Evolutionary conservation across 768 basidiomycete genomes (phyloP).

Genomic region (Tylopilus felleus): DNA sequence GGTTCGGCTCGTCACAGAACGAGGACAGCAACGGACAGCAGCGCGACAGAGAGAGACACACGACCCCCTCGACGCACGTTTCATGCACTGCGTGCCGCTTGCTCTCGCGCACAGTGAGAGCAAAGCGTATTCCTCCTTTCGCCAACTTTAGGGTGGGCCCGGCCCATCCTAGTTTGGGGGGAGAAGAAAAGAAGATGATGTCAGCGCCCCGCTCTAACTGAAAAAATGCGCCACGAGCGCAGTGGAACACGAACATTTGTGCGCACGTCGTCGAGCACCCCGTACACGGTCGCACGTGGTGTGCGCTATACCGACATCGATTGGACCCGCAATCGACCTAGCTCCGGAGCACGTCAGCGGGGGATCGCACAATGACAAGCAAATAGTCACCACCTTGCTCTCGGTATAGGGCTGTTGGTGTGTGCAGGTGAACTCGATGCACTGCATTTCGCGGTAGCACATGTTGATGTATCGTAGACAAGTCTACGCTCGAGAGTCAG

Average conservation of each 20-base stretch:
- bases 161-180: conserved; percentile 18
- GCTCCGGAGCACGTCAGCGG: not conserved
- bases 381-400: conserved; percentile 24
- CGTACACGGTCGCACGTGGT: conserved; percentile 34
- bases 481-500: conserved; percentile 13
- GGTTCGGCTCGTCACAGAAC: not conserved
- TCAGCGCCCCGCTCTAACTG: conserved; percentile 9
- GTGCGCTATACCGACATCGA: conserved; percentile 42
- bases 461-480: conserved; percentile 24
- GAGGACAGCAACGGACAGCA: not conserved
- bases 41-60: not conserved
- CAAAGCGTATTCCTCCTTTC: conserved; percentile 20
- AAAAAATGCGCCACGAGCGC: not conserved
- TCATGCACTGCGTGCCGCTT: conserved; percentile 5
- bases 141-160: conserved; percentile 18
- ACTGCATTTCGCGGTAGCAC: conserved; percentile 43
- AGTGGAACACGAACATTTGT: conserved; percentile 35
- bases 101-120: conserved; percentile 18
- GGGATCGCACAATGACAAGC: too few species aligned
- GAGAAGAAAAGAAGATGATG: not conserved
- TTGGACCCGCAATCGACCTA: conserved; percentile 43
- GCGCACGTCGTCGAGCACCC: conserved; percentile 38
- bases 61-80: not conserved
- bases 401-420: conserved; percentile 33
- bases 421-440: conserved; percentile 37